A percentile compares a stretch with the other conserved stretches of the same genome.
Evolutionary conservation across 169 alveolate species (phyloP).

Genomic region (Toxoplasma gondii): DNA sequence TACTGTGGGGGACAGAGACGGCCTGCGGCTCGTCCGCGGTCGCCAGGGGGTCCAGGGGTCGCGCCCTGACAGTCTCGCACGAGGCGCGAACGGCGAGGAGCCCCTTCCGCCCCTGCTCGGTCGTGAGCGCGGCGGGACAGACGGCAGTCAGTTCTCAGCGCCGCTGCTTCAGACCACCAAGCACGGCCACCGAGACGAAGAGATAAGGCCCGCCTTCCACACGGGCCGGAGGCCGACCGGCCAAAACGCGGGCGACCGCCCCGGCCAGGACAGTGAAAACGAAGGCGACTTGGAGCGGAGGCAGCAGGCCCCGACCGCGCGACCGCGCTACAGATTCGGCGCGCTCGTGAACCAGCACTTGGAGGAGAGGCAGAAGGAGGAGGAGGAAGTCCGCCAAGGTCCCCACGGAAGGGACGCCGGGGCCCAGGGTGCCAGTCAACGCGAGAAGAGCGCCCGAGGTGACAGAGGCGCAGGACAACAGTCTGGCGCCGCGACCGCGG

Average conservation of each 20-base stretch:
- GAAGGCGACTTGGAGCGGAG: background rate
- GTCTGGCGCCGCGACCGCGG: background rate
- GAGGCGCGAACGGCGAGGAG: background rate
- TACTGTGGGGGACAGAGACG: background rate
- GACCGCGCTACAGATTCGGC: slow-evolving; percentile 20
- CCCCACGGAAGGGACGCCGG: background rate
- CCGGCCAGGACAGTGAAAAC: background rate
- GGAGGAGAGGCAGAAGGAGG: slow-evolving; percentile 29
- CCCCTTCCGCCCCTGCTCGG: background rate
- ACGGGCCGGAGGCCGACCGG: background rate
- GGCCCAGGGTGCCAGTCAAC: background rate
- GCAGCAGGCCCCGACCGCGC: background rate
- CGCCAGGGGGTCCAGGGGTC: background rate
- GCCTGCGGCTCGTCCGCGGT: background rate
- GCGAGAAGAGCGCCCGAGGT: background rate
- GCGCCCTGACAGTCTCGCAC: background rate
- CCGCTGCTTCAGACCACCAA: background rate
- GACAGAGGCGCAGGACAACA: background rate
- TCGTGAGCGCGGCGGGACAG: background rate
- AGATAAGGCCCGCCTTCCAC: background rate
- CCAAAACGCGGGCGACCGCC: background rate
- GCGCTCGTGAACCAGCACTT: slow-evolving; percentile 24
- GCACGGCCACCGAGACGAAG: background rate
- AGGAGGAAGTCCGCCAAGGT: background rate
- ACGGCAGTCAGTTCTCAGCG: background rate